These are phyloP conservation scores for Orbilia oligospora DNA, from an alignment of 2,329 filamentous ascomycete genomes.

Conservation along the genomic window DNA sequence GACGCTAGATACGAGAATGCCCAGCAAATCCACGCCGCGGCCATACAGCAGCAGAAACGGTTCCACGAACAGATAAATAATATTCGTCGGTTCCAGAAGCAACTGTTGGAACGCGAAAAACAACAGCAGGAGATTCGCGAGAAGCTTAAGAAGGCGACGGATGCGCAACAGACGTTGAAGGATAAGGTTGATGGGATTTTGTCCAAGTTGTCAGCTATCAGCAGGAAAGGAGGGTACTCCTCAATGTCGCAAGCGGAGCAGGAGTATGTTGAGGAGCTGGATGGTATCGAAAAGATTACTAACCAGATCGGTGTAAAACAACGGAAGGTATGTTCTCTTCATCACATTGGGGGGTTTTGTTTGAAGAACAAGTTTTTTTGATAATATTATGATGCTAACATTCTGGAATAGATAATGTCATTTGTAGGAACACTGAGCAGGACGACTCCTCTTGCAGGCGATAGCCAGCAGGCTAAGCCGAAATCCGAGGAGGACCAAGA, in stretches of 20 bases:
- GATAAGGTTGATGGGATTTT: conserved; percentile 45
- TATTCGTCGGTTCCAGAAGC: conserved; percentile 47
- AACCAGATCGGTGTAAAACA: conserved; percentile 48
- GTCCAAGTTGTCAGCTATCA: conserved; percentile 48
- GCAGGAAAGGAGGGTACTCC: conserved; percentile 50
- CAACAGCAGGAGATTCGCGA: conserved; percentile 52
- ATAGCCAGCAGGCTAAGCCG: conserved; percentile 18
- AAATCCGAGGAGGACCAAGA: conserved; percentile 41
- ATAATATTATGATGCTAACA: not conserved
- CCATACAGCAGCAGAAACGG: conserved; percentile 48
- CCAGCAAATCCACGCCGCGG: conserved; percentile 44
- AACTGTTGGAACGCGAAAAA: conserved; percentile 50
- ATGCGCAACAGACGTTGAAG: conserved; percentile 42
- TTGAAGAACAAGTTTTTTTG: no score
- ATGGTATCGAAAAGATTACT: conserved; percentile 58
- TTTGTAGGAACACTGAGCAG: conserved; percentile 44
- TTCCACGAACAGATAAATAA: conserved; percentile 58
- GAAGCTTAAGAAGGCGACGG: conserved; percentile 41
- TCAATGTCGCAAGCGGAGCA: conserved; percentile 59
- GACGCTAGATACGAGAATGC: conserved; percentile 52
- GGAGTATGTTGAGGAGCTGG: conserved; percentile 50
- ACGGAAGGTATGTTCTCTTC: conserved; percentile 47
- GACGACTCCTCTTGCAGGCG: conserved; percentile 24
- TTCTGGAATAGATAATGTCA: conserved; percentile 45
- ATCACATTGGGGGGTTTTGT: not conserved